These are phyloP conservation scores for Suillus bovinus DNA, from an alignment of 768 basidiomycete species.

Conservation along the genomic window DNA sequence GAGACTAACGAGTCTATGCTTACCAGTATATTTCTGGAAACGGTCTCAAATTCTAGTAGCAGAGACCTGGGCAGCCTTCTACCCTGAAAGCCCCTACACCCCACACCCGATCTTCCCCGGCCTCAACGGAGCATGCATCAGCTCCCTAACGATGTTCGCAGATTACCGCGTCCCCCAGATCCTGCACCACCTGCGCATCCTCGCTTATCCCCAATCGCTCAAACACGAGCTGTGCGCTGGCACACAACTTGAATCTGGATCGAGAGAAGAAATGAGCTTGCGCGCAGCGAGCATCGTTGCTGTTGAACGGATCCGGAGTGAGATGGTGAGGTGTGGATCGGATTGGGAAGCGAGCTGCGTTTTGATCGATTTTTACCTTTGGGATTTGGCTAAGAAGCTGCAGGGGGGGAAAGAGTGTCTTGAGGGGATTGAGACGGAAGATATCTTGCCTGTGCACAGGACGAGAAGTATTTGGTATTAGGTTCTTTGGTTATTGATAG, in stretches of 20 bases:
- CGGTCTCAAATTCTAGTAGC: conserved; percentile 90
- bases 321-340: conserved; percentile 39
- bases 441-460: conserved; percentile 70
- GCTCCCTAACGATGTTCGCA: conserved; percentile 88
- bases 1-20: neutral
- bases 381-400: conserved; percentile 81
- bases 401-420: conserved; percentile 62
- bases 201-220: conserved; percentile 68
- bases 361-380: conserved; percentile 87
- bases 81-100: conserved; percentile 47
- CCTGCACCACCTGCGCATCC: conserved; percentile 76
- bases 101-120: conserved; percentile 77
- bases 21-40: conserved; percentile 81
- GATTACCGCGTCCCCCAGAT: conserved; percentile 93
- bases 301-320: conserved; percentile 70
- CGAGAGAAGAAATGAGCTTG: conserved; percentile 72
- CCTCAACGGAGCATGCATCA: conserved; percentile 54
- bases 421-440: conserved; percentile 54
- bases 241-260: conserved; percentile 51
- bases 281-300: conserved; percentile 80
- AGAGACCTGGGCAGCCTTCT: conserved; percentile 92
- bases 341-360: conserved; percentile 60
- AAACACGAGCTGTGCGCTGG: conserved; percentile 48
- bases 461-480: conserved; percentile 89
- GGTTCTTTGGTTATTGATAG: too few relatives aligned